A percentile compares a stretch with the other conserved stretches of the same genome.
These are phyloP conservation scores for Solanum clarkiae DNA, from an alignment of 257 asterid species.

Conservation along the genomic window DNA sequence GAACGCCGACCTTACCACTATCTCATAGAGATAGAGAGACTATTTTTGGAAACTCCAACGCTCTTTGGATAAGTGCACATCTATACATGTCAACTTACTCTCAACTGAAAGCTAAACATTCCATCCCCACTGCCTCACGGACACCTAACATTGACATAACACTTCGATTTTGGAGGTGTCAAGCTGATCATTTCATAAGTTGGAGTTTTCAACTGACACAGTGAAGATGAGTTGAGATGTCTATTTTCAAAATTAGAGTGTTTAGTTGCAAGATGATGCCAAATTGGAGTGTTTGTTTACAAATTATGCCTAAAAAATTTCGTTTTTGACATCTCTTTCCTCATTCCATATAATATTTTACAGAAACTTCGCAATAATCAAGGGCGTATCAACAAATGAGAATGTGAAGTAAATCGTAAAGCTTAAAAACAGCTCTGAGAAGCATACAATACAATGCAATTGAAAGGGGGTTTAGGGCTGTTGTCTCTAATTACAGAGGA, in stretches of 20 bases:
- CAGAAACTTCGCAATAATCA: background rate
- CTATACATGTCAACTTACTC: background rate
- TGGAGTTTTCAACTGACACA: background rate
- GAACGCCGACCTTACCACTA: too few relatives aligned
- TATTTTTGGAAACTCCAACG: too few relatives aligned
- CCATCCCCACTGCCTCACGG: background rate
- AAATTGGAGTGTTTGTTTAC: background rate
- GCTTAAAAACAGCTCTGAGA: background rate
- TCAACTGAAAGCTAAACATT: background rate
- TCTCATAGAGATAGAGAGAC: too few relatives aligned
- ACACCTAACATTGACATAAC: background rate
- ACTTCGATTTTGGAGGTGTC: background rate
- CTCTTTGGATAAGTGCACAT: background rate
- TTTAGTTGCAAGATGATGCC: background rate
- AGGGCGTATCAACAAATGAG: background rate
- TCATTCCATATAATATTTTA: background rate
- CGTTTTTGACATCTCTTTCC: background rate
- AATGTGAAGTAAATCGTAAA: background rate
- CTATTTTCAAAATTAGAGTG: background rate
- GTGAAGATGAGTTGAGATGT: background rate
- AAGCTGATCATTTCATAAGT: background rate
- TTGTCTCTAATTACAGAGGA: background rate
- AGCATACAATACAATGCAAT: background rate
- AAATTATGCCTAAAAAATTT: background rate
- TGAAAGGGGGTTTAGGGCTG: background rate